Percentiles rank a stretch among this genome's conserved stretches.
These are phyloP conservation scores for Vickermania spadyakhi DNA, from an alignment of 208 protist species.

Conservation along the genomic window DNA sequence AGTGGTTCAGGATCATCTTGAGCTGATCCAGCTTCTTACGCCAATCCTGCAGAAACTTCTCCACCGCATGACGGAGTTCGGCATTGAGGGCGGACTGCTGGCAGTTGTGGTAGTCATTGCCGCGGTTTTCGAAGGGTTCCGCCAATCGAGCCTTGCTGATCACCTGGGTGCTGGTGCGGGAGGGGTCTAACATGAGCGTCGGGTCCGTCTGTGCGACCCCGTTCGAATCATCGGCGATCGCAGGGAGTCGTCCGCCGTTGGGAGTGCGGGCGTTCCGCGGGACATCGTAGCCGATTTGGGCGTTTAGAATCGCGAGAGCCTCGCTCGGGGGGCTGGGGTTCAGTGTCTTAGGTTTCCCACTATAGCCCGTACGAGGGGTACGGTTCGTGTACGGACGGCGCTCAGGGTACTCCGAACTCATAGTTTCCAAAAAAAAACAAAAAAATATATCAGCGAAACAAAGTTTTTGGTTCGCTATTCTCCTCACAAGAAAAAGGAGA, in stretches of 20 bases:
- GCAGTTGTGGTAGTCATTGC: constrained; percentile 56
- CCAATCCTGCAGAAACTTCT: constrained; percentile 42
- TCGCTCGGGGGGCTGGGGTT: constrained; percentile 30
- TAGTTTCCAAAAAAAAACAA: too few relatives aligned
- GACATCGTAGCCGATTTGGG: constrained; percentile 43
- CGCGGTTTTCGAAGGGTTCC: constrained; percentile 37
- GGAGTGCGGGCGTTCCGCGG: constrained; percentile 10
- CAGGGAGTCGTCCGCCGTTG: not conserved
- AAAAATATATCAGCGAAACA: too few relatives aligned
- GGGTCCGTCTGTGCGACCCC: constrained; percentile 3
- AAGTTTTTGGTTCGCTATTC: too few relatives aligned
- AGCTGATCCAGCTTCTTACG: constrained; percentile 29
- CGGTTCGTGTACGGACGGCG: constrained; percentile 57
- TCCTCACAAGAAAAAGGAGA: too few relatives aligned
- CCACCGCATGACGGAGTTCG: constrained; percentile 50
- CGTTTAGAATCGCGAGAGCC: constrained; percentile 45
- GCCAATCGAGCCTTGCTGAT: constrained; percentile 18
- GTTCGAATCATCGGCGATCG: not conserved
- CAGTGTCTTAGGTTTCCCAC: constrained; percentile 26
- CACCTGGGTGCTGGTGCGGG: constrained; percentile 18
- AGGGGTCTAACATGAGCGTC: constrained; percentile 4
- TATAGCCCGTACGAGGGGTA: constrained; percentile 51
- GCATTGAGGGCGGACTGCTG: constrained; percentile 74
- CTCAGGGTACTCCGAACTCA: constrained; percentile 34
- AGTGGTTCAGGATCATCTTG: constrained; percentile 17